Evolutionary conservation across 2,329 filamentous ascomycete genomes (phyloP).

Genomic region (Botrytis galanthina): DNA sequence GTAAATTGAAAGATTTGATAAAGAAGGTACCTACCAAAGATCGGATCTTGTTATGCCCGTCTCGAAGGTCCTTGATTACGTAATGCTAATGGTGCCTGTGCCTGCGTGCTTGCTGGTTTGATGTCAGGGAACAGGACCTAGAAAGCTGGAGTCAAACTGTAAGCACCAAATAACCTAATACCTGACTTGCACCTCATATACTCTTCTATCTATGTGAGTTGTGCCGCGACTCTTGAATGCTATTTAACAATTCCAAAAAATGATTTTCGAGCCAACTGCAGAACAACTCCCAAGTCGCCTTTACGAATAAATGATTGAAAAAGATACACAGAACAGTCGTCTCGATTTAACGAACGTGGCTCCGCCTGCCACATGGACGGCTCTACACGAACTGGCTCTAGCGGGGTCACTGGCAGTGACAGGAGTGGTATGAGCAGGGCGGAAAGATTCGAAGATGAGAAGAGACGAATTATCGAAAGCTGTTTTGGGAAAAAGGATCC

Average conservation of each 20-base stretch:
- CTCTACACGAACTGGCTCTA: conserved; percentile 37
- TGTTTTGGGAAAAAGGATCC: conserved; percentile 89
- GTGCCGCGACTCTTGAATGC: neutral
- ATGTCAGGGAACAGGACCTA: conserved; percentile 13
- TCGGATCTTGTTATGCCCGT: conserved; percentile 16
- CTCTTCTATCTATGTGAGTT: neutral
- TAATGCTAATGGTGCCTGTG: neutral
- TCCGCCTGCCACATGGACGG: conserved; percentile 40
- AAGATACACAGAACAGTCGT: conserved; percentile 16
- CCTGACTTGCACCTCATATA: conserved; percentile 2
- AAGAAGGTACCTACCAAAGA: neutral
- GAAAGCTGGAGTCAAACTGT: conserved; percentile 2
- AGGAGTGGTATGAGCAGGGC: conserved; percentile 47
- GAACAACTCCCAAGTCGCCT: conserved; percentile 2
- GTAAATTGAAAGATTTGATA: neutral
- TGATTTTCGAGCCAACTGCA: conserved; percentile 12
- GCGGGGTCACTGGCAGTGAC: conserved; percentile 36
- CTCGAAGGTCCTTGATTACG: conserved; percentile 4
- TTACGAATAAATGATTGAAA: conserved; percentile 18
- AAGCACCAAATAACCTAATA: conserved; percentile 17
- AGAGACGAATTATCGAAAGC: conserved; percentile 87
- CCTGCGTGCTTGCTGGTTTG: neutral
- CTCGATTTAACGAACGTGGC: conserved; percentile 31
- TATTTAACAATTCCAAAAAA: conserved; percentile 3
- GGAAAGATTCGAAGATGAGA: conserved; percentile 95